Conservation (phyloP, 176 grass and related monocot species). For the Rhynchospora tenuis region DNA sequence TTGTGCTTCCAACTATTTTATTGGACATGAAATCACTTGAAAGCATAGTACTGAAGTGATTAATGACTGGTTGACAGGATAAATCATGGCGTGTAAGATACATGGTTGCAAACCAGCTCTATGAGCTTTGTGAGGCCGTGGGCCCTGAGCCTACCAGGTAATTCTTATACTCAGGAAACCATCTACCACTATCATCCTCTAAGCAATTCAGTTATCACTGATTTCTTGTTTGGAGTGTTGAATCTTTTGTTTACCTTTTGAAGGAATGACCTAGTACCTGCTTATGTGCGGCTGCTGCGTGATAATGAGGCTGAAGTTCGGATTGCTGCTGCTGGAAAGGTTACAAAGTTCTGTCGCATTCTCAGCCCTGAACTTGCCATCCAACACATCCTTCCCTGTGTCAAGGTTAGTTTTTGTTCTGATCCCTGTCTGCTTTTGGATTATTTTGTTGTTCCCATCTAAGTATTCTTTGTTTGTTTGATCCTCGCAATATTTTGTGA, state of each 20-base stretch:
- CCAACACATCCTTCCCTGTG: slow-evolving; percentile 87
- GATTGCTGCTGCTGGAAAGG: slow-evolving; percentile 97
- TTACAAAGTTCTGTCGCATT: slow-evolving; percentile 91
- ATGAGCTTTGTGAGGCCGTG: slow-evolving; percentile 94
- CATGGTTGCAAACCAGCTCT: slow-evolving; percentile 96
- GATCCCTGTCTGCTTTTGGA: background rate
- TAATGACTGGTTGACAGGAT: slow-evolving; percentile 41
- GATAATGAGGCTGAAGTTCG: slow-evolving; percentile 97
- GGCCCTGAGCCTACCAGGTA: slow-evolving; percentile 85
- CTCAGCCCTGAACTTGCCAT: slow-evolving; percentile 64
- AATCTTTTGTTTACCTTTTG: background rate
- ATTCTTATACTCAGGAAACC: background rate
- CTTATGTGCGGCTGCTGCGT: slow-evolving; percentile 90
- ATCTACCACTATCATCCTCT: background rate
- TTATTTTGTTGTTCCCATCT: slow-evolving; percentile 1
- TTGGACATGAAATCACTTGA: background rate
- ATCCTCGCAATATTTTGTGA: background rate
- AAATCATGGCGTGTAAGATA: slow-evolving; percentile 98
- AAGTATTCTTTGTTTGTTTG: background rate
- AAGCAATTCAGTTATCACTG: background rate
- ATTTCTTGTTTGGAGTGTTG: slow-evolving; percentile 4
- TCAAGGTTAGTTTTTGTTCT: slow-evolving; percentile 48
- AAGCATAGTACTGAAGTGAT: background rate
- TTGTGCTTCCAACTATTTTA: too few species aligned
- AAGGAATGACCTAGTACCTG: slow-evolving; percentile 71